These are phyloP conservation scores for Kluyveromyces nonfermentans DNA, from an alignment of 805 yeast genomes.

Conservation along the genomic window DNA sequence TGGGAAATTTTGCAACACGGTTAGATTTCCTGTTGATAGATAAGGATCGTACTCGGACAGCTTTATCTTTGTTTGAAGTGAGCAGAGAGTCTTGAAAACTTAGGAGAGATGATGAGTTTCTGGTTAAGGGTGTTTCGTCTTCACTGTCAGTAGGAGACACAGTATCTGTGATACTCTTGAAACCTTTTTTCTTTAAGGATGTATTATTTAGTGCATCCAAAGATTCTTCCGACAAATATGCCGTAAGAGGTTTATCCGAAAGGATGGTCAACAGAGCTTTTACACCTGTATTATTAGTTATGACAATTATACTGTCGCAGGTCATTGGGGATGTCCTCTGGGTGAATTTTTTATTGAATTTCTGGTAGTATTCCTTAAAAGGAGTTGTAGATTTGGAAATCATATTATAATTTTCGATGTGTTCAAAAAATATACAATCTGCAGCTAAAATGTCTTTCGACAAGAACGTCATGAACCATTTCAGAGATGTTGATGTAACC, in stretches of 20 bases:
- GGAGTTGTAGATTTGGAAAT: conserved; percentile 19
- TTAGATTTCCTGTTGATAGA: conserved; percentile 18
- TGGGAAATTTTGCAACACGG: conserved; percentile 1
- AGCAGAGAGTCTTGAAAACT: conserved; percentile 22
- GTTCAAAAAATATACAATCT: conserved; percentile 15
- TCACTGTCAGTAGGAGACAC: conserved; percentile 8
- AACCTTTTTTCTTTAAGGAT: conserved; percentile 11
- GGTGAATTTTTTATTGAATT: conserved; percentile 20
- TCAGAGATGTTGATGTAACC: conserved; percentile 22
- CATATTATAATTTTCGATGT: conserved; percentile 11
- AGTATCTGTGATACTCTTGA: conserved; percentile 1
- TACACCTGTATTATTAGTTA: conserved; percentile 28
- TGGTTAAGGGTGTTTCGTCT: conserved; percentile 15
- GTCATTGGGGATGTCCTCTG: conserved; percentile 2
- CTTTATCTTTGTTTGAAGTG: conserved; percentile 28
- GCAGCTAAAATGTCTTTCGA: conserved; percentile 11
- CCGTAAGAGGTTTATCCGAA: conserved; percentile 26
- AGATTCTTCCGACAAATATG: conserved; percentile 23
- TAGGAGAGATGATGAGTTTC: conserved; percentile 25
- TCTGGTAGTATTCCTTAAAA: conserved; percentile 26
- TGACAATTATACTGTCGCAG: conserved; percentile 20
- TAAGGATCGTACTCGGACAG: conserved; percentile 24
- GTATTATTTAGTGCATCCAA: conserved; percentile 17
- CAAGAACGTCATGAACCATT: conserved; percentile 27
- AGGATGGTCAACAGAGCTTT: conserved; percentile 28